Percentiles rank a stretch among this genome's conserved stretches.
Evolutionary conservation across 2,329 filamentous ascomycete genomes (phyloP).

Genomic region (Aspergillus hiratsukae): DNA sequence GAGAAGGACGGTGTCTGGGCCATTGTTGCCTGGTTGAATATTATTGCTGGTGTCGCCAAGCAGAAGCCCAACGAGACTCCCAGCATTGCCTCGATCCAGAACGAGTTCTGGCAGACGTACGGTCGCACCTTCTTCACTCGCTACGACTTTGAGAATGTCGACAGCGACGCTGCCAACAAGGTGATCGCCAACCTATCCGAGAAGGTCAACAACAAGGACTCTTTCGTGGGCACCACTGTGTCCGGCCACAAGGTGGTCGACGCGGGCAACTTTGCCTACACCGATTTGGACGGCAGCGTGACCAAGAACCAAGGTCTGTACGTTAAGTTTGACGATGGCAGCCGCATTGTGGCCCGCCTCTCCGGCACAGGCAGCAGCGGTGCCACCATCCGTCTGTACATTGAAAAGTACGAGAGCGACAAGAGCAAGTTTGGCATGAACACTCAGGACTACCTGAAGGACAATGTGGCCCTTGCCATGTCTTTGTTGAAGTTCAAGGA

Average conservation of each 20-base stretch:
- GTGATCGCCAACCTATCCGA: slow-evolving; percentile 76
- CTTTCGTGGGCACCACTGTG: slow-evolving; percentile 81
- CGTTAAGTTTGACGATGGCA: slow-evolving; percentile 89
- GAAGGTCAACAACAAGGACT: slow-evolving; percentile 65
- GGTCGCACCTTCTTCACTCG: slow-evolving; percentile 98
- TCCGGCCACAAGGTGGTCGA: slow-evolving; percentile 78
- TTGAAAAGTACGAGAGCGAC: slow-evolving; percentile 91
- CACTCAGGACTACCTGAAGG: slow-evolving; percentile 90
- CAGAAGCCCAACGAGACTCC: slow-evolving; percentile 74
- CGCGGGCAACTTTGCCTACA: slow-evolving; percentile 97
- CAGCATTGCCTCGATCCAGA: slow-evolving; percentile 92
- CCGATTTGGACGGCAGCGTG: slow-evolving; percentile 94
- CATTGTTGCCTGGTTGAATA: slow-evolving; percentile 95
- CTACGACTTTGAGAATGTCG: slow-evolving; percentile 96
- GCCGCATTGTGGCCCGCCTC: slow-evolving; percentile 88
- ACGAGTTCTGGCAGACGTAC: slow-evolving; percentile 94
- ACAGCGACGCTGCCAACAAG: slow-evolving; percentile 85
- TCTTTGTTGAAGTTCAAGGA: slow-evolving; percentile 89
- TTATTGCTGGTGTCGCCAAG: slow-evolving; percentile 89
- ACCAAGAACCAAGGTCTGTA: slow-evolving; percentile 95
- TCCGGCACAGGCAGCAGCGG: slow-evolving; percentile 94
- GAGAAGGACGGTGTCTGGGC: slow-evolving; percentile 99
- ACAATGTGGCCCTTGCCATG: slow-evolving; percentile 80
- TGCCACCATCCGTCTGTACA: slow-evolving; percentile 92
- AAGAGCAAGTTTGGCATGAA: slow-evolving; percentile 71